Evolutionary conservation across 495 filamentous ascomycete genomes (phyloP), one percentile per base, ranked within the genome.

Genomic region (Daldinia grandis): DNA sequence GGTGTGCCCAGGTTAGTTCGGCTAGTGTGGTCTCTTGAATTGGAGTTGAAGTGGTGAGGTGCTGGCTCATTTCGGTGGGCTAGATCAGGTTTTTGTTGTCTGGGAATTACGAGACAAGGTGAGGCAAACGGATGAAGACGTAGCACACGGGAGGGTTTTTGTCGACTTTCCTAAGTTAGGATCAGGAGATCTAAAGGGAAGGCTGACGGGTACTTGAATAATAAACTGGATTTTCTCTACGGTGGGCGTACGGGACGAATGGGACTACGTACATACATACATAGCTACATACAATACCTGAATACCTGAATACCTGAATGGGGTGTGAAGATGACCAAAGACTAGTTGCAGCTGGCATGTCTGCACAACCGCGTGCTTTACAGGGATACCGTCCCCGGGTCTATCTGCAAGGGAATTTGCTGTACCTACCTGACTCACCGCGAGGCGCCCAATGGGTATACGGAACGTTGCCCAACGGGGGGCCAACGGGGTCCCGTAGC

Each of bases 381-480:
- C 70, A 51, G 68, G 70, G 70, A 73, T 73, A 24, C 60, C 57
- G 62, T 73, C 62, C 61, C 65, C 65, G 65, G 70, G 69, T 65
- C 69, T 5, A 35, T 54, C 70, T 68, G 70, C 69, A 73, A 68
- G 70, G 65, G 64, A 68, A 68, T 57, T 66, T 59, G 69, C 55
- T 72, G 64, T 72, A 63, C 64, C 61, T 69, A 68, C 70, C 62
- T 73, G 70, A 73, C 61, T 73, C 70, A 73, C 70, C 65, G 69
- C 62, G 61, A 73, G 70, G 70, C 70, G 65, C 70, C 70, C 70
- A 73, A 73, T 73, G 50, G 42, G 27, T 73, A 66, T 27, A 58
- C 25, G 64, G 65, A 65, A 66, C 70, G 70, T 73, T 73, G 70
- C 70, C 70, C 70, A 73, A 73, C 70, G 59, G 69, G 64, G 24